These are phyloP conservation scores for Xerocomellus amylosporus DNA, from an alignment of 768 basidiomycete species.

Conservation along the genomic window DNA sequence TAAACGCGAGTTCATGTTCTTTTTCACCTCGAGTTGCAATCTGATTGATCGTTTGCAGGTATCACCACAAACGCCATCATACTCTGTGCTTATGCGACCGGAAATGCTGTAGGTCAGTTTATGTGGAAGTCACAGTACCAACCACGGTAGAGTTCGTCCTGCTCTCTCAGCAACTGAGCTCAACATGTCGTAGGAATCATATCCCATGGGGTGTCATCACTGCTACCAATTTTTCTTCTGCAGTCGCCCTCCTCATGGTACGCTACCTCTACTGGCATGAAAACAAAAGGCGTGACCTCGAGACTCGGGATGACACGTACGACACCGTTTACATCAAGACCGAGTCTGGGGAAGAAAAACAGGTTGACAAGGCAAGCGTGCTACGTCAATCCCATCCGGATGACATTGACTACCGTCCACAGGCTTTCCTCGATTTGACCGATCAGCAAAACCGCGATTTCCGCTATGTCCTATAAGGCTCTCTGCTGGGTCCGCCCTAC, in stretches of 20 bases:
- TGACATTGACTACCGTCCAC: slow-evolving; percentile 1
- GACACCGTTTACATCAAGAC: slow-evolving; percentile 62
- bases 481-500: too few relatives aligned
- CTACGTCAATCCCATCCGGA: not conserved
- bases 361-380: slow-evolving; percentile 61
- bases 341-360: slow-evolving; percentile 51
- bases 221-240: slow-evolving; percentile 55
- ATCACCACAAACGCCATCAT: slow-evolving; percentile 76
- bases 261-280: slow-evolving; percentile 57
- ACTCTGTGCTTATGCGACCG: slow-evolving; percentile 69
- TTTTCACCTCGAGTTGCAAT: not conserved
- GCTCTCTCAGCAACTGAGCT: not conserved
- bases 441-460: slow-evolving; percentile 73
- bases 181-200: slow-evolving; percentile 47
- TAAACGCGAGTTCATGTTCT: slow-evolving; percentile 46
- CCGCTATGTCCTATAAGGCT: slow-evolving; percentile 61
- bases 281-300: slow-evolving; percentile 58
- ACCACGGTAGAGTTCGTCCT: slow-evolving; percentile 48
- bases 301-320: slow-evolving; percentile 49
- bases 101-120: slow-evolving; percentile 71
- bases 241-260: slow-evolving; percentile 51
- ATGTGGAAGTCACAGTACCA: slow-evolving; percentile 74
- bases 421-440: slow-evolving; percentile 77
- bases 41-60: slow-evolving; percentile 35
- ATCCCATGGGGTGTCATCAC: slow-evolving; percentile 75